These are phyloP conservation scores for Macrophomina phaseolina DNA, from an alignment of 2,329 filamentous ascomycete species.

Conservation along the genomic window DNA sequence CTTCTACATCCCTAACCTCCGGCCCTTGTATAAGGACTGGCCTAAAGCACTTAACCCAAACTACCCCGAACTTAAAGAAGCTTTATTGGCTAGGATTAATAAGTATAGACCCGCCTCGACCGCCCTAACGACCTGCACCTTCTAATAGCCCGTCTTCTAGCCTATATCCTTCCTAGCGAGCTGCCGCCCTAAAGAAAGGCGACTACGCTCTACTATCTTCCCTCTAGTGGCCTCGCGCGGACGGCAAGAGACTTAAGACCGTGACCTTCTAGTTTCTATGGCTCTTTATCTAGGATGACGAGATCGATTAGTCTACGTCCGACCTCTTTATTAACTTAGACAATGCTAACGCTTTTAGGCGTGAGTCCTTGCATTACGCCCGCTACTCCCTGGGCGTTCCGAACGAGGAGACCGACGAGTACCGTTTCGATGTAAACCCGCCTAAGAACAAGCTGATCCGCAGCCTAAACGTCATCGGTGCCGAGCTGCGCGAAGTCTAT, in stretches of 20 bases:
- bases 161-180: neutral
- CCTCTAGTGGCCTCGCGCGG: neutral
- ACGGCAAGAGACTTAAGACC: neutral
- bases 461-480: neutral
- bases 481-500: neutral
- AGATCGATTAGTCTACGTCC: neutral
- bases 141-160: neutral
- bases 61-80: neutral
- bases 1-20: neutral
- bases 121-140: neutral
- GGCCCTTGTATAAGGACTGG: neutral
- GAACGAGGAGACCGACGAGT: neutral
- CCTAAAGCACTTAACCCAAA: neutral
- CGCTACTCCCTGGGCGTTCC: neutral
- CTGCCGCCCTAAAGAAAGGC: neutral
- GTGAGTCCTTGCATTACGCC: neutral
- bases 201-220: neutral
- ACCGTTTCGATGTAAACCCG: neutral
- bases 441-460: neutral
- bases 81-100: neutral
- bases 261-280: neutral
- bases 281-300: neutral
- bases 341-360: neutral
- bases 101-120: neutral
- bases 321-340: neutral